These are phyloP conservation scores for Umbelopsis sp. DNA, from an alignment of 192 early-diverging fungal genomes.

Conservation along the genomic window DNA sequence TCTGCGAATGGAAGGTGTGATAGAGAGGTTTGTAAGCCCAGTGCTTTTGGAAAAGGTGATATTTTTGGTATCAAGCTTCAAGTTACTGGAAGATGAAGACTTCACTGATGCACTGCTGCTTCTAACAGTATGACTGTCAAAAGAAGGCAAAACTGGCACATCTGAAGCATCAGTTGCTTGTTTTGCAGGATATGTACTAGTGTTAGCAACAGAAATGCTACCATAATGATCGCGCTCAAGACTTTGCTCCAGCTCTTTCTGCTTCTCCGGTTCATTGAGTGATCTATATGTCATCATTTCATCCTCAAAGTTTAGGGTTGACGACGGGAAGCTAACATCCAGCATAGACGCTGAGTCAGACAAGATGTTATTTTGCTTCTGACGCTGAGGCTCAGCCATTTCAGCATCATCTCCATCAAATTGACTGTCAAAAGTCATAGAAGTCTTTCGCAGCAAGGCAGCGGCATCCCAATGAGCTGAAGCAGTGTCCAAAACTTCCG, in stretches of 20 bases:
- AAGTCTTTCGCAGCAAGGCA: neutral
- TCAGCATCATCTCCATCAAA: neutral
- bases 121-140: neutral
- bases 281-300: neutral
- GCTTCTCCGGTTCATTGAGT: neutral
- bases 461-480: neutral
- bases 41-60: conserved; percentile 8
- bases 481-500: neutral
- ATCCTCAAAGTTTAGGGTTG: conserved; percentile 1
- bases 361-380: neutral
- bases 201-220: neutral
- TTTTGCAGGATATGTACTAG: conserved; percentile 1
- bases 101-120: too few relatives aligned
- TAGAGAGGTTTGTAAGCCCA: neutral
- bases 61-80: neutral
- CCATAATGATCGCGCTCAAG: neutral
- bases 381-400: neutral
- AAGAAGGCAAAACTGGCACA: neutral
- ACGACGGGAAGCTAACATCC: conserved; percentile 5
- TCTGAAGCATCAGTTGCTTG: neutral
- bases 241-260: neutral
- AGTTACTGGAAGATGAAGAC: neutral
- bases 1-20: neutral
- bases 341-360: conserved; percentile 2
- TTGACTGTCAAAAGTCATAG: neutral